Percentiles rank a stretch among this genome's conserved stretches.
Evolutionary conservation across 2,329 filamentous ascomycete genomes (phyloP).

Genomic region (Trichoderma afroharzianum): DNA sequence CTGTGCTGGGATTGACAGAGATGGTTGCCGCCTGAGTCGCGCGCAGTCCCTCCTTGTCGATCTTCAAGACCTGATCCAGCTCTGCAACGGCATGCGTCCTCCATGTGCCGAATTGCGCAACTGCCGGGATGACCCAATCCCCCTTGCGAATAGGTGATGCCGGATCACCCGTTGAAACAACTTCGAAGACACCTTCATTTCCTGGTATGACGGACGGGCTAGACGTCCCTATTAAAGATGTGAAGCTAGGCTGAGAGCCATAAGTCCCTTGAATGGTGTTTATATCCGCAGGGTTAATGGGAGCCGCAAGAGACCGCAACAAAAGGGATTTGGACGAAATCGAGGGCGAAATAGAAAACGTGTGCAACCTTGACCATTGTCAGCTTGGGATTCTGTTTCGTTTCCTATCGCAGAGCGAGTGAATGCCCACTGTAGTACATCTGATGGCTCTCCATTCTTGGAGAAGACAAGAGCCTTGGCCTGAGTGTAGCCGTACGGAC

Average conservation of each 20-base stretch:
- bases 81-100: conserved; percentile 78
- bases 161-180: conserved; percentile 64
- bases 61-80: conserved; percentile 57
- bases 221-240: conserved; percentile 69
- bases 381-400: background rate
- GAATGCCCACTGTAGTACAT: conserved; percentile 57
- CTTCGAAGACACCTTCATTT: conserved; percentile 92
- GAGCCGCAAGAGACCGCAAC: conserved; percentile 81
- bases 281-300: conserved; percentile 96
- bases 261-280: conserved; percentile 98
- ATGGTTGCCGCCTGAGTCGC: conserved; percentile 82
- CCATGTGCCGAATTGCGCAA: conserved; percentile 87
- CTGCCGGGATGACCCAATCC: conserved; percentile 91
- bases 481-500: conserved; percentile 76
- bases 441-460: conserved; percentile 68
- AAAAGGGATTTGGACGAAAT: conserved; percentile 65
- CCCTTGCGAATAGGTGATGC: conserved; percentile 59
- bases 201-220: conserved; percentile 75
- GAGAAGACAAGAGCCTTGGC: conserved; percentile 77
- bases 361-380: conserved; percentile 54
- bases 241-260: conserved; percentile 77
- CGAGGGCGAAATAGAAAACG: conserved; percentile 71
- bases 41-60: conserved; percentile 68
- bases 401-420: background rate
- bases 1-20: conserved; percentile 88